Base-by-base conservation (phyloP, 306 rosid genomes). In the Glycine tomentella region DNA sequence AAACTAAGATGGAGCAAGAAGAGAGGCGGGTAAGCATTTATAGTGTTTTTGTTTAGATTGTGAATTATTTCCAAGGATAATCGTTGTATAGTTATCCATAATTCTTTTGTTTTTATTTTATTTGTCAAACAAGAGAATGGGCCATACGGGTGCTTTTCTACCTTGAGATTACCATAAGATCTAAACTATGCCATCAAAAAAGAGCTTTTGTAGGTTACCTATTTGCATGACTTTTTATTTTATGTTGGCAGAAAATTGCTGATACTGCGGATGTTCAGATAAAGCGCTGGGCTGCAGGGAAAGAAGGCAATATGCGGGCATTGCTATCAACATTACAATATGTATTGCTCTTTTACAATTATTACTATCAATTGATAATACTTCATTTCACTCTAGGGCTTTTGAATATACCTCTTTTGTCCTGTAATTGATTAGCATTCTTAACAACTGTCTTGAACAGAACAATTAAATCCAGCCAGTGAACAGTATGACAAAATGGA, bases 301-400 rank as follows among this genome's bases (percentile, higher is more conserved):
- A 89, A 87, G 97, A 95, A 87, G 94, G 97, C 85, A 95, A 95
- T 73, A 79, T 95, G 88, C 96, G 98, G 82, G 97, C 99, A 61
- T 79, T 95, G 77, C 84, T 95, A 17, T 95, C 98, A 31, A 75
- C 98, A 38, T 73, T 93, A 84, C 96, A 95, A 78, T 45, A 74
- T 83, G 98, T 93, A 74, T 3, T 42, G 90, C 66, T 65, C 80
- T 44, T 75, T 82, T 15, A 42, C 59, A 58, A 45, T n/a, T 36
- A 72, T 63, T 65, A 17, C 65, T 79, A 15, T 68, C 68, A 48
- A 25, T 25, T 80, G 59, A 46, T 42, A 40, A 62, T 63, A 45
- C 46, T 56, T 62, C 48, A 40, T 62, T 81, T 80, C 53, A 51
- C 46, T 77, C 59, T 51, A 58, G 75, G 63, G 57, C 81, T 80